Percentiles rank a stretch among this genome's conserved stretches.
These are phyloP conservation scores for Kockiozyma suomiensis DNA, from an alignment of 805 yeast genomes.

Conservation along the genomic window DNA sequence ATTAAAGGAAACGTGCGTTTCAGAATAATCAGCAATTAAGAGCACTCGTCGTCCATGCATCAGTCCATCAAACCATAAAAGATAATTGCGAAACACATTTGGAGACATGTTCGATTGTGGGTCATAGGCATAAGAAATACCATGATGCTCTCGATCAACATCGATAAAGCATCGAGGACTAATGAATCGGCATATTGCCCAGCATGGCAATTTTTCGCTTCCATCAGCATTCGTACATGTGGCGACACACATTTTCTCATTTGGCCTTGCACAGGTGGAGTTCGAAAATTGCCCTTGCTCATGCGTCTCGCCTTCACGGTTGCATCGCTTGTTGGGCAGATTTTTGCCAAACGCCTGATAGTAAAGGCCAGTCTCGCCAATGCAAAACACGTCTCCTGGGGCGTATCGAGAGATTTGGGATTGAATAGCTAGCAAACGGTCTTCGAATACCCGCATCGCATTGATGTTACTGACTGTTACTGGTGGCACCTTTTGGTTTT, in stretches of 20 bases:
- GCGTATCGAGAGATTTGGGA: slow-evolving; percentile 21
- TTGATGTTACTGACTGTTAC: neutral
- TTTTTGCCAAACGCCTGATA: slow-evolving; percentile 11
- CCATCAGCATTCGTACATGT: slow-evolving; percentile 29
- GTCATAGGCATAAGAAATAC: slow-evolving; percentile 20
- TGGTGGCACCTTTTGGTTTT: neutral
- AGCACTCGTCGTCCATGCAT: slow-evolving; percentile 30
- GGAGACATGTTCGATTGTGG: slow-evolving; percentile 17
- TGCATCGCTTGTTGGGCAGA: slow-evolving; percentile 3
- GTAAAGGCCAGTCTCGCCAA: slow-evolving; percentile 26
- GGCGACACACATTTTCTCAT: slow-evolving; percentile 20
- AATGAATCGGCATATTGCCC: slow-evolving; percentile 19
- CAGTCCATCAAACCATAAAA: slow-evolving; percentile 26
- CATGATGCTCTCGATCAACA: slow-evolving; percentile 21
- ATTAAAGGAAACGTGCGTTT: slow-evolving; percentile 16
- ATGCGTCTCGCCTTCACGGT: neutral
- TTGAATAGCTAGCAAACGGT: slow-evolving; percentile 18
- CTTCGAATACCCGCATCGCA: slow-evolving; percentile 8
- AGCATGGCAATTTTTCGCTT: slow-evolving; percentile 23
- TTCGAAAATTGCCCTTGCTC: neutral
- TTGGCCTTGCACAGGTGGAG: slow-evolving; percentile 1
- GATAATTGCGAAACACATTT: slow-evolving; percentile 20
- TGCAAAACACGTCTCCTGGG: slow-evolving; percentile 22
- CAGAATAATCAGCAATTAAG: slow-evolving; percentile 26
- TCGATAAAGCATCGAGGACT: slow-evolving; percentile 22